Conservation (phyloP, 805 yeast genomes). For the Saitoella complicata region DNA sequence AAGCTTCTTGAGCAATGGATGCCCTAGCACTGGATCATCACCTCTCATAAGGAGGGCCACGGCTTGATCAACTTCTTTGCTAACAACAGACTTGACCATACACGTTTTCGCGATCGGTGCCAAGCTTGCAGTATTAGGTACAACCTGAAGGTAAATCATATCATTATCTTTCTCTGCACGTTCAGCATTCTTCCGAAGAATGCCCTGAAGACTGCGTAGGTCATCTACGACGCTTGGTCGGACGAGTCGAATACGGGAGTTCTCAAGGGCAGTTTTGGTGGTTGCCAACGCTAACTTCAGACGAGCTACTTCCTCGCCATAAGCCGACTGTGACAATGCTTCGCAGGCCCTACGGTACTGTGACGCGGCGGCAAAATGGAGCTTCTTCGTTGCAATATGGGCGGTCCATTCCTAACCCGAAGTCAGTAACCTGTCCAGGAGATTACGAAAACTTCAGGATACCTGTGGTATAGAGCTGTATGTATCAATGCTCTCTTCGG, state of each 20-base stretch:
- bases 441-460: background rate
- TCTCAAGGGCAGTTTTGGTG: constrained; percentile 24
- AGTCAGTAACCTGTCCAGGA: background rate
- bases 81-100: constrained; percentile 36
- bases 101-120: constrained; percentile 32
- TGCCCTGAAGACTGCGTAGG: constrained; percentile 31
- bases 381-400: constrained; percentile 40
- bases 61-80: constrained; percentile 25
- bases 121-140: constrained; percentile 33
- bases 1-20: constrained; percentile 37
- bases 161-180: constrained; percentile 67
- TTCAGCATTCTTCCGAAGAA: constrained; percentile 30
- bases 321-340: constrained; percentile 32
- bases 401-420: constrained; percentile 38
- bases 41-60: constrained; percentile 11
- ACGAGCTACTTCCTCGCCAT: constrained; percentile 58
- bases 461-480: constrained; percentile 34
- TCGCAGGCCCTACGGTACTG: constrained; percentile 43
- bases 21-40: constrained; percentile 8
- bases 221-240: constrained; percentile 33
- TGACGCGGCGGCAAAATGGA: constrained; percentile 59
- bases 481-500: constrained; percentile 28
- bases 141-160: constrained; percentile 50
- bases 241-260: constrained; percentile 25
- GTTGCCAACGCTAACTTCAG: constrained; percentile 29